Evolutionary conservation across 108 stramenopile genomes (phyloP).

Genomic region (Conticribra weissflogii): DNA sequence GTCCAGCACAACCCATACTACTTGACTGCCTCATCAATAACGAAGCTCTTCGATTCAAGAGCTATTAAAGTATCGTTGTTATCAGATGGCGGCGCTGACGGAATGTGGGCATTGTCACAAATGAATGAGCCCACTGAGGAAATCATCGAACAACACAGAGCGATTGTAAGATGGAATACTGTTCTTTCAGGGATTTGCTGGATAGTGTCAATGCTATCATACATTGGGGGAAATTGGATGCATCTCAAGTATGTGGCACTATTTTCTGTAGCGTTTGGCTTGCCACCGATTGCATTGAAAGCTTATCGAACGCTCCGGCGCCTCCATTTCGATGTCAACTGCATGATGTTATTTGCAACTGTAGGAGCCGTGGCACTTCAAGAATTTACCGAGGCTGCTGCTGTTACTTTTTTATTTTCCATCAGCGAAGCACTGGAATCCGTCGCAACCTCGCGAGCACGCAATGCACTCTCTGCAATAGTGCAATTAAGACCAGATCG

Average conservation of each 20-base stretch:
- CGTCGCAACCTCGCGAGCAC: slow-evolving; percentile 66
- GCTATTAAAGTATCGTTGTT: slow-evolving; percentile 4
- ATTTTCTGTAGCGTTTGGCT: slow-evolving; percentile 58
- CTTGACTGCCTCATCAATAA: slow-evolving; percentile 32
- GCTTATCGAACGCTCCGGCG: slow-evolving; percentile 57
- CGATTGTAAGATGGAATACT: slow-evolving; percentile 36
- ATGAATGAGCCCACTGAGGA: slow-evolving; percentile 18
- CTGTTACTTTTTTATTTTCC: slow-evolving; percentile 79
- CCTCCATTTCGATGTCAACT: slow-evolving; percentile 73
- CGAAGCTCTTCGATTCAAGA: slow-evolving; percentile 36
- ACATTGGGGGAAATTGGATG: slow-evolving; percentile 59
- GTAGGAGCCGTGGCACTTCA: slow-evolving; percentile 77
- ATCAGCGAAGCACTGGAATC: slow-evolving; percentile 78
- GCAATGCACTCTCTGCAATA: slow-evolving; percentile 77
- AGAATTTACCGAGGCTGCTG: slow-evolving; percentile 82
- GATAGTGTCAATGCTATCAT: slow-evolving; percentile 65
- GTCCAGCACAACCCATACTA: slow-evolving; percentile 47
- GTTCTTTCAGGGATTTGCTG: slow-evolving; percentile 60
- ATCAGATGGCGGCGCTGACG: slow-evolving; percentile 38
- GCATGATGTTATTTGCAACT: slow-evolving; percentile 80
- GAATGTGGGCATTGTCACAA: slow-evolving; percentile 30
- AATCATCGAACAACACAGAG: slow-evolving; percentile 13
- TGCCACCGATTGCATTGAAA: slow-evolving; percentile 71
- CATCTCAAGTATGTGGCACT: slow-evolving; percentile 70
- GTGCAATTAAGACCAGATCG: slow-evolving; percentile 69